phyloP scores from a whole-genome alignment of 2,329 filamentous ascomycete species.

The Gyromitra esculenta region DNA sequence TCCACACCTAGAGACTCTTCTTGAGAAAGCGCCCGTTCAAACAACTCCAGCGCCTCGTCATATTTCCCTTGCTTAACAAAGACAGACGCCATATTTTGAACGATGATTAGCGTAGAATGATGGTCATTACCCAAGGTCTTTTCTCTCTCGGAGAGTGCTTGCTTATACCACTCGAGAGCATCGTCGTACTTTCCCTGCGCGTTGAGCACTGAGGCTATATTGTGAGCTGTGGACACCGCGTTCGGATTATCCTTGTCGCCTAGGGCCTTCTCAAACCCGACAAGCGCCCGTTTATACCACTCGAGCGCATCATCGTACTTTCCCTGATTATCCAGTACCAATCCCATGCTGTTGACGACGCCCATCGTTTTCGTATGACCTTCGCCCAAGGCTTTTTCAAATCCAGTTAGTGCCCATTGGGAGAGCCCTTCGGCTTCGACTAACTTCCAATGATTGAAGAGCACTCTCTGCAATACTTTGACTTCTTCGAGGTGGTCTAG shows the following conservation, averaged over 20 bases:
- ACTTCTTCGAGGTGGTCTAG: not conserved
- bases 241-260: constrained; percentile 17
- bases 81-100: constrained; percentile 27
- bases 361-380: not conserved
- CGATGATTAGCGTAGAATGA: constrained; percentile 17
- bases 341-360: not conserved
- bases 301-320: constrained; percentile 3
- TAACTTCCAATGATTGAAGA: not conserved
- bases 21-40: not conserved
- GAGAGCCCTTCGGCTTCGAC: not conserved
- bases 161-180: constrained; percentile 29
- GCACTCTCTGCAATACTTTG: not conserved
- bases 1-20: constrained; percentile 19
- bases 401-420: not conserved
- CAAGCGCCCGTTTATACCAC: constrained; percentile 37
- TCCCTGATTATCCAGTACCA: not conserved
- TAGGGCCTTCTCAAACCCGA: not conserved
- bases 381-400: not conserved
- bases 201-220: constrained; percentile 28
- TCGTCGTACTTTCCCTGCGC: constrained; percentile 35
- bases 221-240: constrained; percentile 27
- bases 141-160: constrained; percentile 28
- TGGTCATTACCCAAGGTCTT: constrained; percentile 37
- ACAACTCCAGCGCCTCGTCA: constrained; percentile 31
- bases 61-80: constrained; percentile 17